These are phyloP conservation scores for Stromatinia cepivora DNA, from an alignment of 2,329 filamentous ascomycete genomes.

Conservation along the genomic window DNA sequence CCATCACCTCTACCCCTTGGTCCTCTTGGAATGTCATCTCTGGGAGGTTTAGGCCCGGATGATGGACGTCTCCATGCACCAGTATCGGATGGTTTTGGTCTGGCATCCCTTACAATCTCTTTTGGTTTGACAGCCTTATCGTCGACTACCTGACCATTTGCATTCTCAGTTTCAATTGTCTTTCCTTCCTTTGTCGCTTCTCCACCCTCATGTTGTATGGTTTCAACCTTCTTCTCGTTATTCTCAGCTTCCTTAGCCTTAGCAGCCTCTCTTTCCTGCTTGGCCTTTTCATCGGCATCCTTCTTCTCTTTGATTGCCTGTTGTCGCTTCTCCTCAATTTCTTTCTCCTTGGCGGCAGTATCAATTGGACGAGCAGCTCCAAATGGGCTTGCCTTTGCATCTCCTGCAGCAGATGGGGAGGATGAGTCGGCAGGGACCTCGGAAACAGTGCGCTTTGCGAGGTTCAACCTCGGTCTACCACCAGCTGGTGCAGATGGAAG, in stretches of 20 bases:
- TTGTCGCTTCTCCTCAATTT: constrained; percentile 85
- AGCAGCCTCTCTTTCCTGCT: constrained; percentile 62
- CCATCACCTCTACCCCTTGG: constrained; percentile 47
- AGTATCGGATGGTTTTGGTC: constrained; percentile 57
- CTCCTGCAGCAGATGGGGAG: constrained; percentile 53
- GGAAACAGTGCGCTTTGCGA: constrained; percentile 87
- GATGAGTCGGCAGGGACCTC: constrained; percentile 57
- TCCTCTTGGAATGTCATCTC: constrained; percentile 45
- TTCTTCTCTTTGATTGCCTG: constrained; percentile 76
- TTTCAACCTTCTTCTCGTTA: constrained; percentile 41
- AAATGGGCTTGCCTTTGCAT: constrained; percentile 88
- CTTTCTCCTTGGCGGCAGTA: constrained; percentile 82
- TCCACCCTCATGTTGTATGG: constrained; percentile 37
- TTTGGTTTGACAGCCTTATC: constrained; percentile 51
- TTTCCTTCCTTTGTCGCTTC: constrained; percentile 40
- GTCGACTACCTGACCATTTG: constrained; percentile 46
- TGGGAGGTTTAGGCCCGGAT: constrained; percentile 45
- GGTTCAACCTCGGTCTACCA: constrained; percentile 77
- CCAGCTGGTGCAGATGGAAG: constrained; percentile 54
- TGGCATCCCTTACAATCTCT: constrained; percentile 49
- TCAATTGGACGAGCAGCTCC: constrained; percentile 93
- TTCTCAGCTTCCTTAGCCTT: constrained; percentile 43
- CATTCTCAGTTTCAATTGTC: constrained; percentile 40
- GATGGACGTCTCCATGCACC: constrained; percentile 61
- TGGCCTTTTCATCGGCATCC: constrained; percentile 58